These are phyloP conservation scores for Parietaria judaica DNA, from an alignment of 306 rosid genomes.

Conservation along the genomic window DNA sequence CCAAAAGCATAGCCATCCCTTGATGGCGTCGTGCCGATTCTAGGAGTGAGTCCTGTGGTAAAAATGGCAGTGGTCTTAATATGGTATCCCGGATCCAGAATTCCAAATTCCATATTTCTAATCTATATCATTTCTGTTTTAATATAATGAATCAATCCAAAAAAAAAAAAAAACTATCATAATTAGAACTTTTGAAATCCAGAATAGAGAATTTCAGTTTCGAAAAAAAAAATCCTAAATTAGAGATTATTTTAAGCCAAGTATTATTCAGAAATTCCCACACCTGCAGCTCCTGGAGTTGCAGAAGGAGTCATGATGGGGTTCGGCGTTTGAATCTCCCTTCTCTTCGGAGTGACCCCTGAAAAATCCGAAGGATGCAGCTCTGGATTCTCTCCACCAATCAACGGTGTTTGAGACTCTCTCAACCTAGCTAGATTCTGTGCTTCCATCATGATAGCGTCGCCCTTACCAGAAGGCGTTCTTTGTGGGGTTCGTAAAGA, in stretches of 20 bases:
- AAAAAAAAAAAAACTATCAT: too few species aligned
- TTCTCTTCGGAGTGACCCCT: constrained; percentile 89
- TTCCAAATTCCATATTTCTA: too few species aligned
- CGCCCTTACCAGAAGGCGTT: constrained; percentile 91
- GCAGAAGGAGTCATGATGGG: constrained; percentile 82
- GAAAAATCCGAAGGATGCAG: constrained; percentile 94
- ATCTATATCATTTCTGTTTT: too few species aligned
- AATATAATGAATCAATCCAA: too few species aligned
- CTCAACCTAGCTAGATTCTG: constrained; percentile 91
- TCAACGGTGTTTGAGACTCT: constrained; percentile 88
- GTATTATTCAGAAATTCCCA: too few species aligned
- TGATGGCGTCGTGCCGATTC: constrained; percentile 74
- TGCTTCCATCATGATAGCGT: constrained; percentile 94
- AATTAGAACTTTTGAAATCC: too few species aligned
- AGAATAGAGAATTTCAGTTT: too few species aligned
- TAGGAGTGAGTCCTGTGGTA: constrained; percentile 51
- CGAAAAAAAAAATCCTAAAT: too few species aligned
- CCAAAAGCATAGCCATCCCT: constrained; percentile 78
- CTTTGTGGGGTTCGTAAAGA: constrained; percentile 86
- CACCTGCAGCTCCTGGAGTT: constrained; percentile 60
- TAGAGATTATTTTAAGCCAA: too few species aligned
- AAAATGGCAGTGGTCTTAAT: too few species aligned
- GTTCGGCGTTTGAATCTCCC: constrained; percentile 75
- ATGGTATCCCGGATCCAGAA: too few species aligned
- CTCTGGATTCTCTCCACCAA: constrained; percentile 94